A percentile compares a stretch with the other conserved stretches of the same genome.
These are phyloP conservation scores for Pachysandra terminalis DNA, from an alignment of 164 flowering plant genomes.

Conservation along the genomic window DNA sequence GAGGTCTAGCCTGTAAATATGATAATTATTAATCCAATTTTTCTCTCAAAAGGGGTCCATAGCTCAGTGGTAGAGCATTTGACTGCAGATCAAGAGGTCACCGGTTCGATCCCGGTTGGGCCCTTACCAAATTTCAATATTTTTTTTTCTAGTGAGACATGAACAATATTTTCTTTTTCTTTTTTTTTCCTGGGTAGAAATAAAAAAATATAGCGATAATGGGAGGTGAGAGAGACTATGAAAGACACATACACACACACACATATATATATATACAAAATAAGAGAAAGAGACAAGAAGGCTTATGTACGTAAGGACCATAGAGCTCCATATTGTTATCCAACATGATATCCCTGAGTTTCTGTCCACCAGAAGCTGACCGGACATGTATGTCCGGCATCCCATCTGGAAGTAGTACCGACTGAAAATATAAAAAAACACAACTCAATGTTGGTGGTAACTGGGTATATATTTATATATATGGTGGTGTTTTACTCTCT, in stretches of 20 bases:
- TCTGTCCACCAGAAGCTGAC: slow-evolving; percentile 72
- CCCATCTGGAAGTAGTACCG: slow-evolving; percentile 84
- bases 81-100: slow-evolving; percentile 98
- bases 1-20: slow-evolving; percentile 60
- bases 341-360: slow-evolving; percentile 80
- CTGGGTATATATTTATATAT: neutral
- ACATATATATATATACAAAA: too few species aligned
- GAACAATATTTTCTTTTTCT: too few species aligned
- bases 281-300: too few species aligned
- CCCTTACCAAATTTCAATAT: slow-evolving; percentile 40
- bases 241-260: too few species aligned
- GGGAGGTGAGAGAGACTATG: too few species aligned
- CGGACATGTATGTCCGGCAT: slow-evolving; percentile 73
- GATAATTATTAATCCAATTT: too few species aligned
- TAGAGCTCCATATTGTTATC: slow-evolving; percentile 56
- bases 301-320: too few species aligned
- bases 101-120: slow-evolving; percentile 97
- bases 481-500: too few species aligned
- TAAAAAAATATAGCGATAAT: too few species aligned
- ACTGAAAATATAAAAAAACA: slow-evolving; percentile 29
- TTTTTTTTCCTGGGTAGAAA: too few species aligned
- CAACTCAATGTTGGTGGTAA: neutral
- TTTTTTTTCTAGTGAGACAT: too few species aligned
- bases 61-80: slow-evolving; percentile 99
- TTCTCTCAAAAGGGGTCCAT: too few species aligned